Conservation (phyloP, 495 filamentous ascomycete genomes). For the Penicillium bovifimosum region DNA sequence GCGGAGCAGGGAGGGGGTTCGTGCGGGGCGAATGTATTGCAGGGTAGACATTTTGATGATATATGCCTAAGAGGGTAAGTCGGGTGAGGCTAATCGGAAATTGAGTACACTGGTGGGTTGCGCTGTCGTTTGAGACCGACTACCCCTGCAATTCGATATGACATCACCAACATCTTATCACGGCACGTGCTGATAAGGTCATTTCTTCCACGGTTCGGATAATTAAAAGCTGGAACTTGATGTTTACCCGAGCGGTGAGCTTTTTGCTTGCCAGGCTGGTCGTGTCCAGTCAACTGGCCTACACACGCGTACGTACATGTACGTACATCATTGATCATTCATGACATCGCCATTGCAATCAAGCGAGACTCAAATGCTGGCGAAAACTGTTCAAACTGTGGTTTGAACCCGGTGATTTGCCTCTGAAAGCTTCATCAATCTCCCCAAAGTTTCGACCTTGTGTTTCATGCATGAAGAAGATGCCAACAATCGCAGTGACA, state of each 20-base stretch:
- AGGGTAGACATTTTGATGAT: background rate
- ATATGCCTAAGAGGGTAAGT: background rate
- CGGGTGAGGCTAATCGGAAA: background rate
- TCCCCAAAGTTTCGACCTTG: conserved; percentile 50
- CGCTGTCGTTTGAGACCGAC: background rate
- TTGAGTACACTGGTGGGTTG: background rate
- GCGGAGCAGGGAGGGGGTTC: background rate
- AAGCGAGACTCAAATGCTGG: background rate
- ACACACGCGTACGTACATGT: too few species aligned
- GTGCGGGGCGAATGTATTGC: background rate
- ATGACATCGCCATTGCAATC: too few species aligned
- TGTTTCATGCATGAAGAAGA: conserved; percentile 57
- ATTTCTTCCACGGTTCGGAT: too few species aligned
- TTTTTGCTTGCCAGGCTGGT: too few species aligned
- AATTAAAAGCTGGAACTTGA: too few species aligned
- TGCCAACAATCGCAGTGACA: conserved; percentile 45
- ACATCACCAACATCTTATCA: background rate
- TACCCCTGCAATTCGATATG: background rate
- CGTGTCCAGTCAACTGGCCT: too few species aligned
- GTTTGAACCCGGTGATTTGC: background rate
- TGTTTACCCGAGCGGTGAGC: too few species aligned
- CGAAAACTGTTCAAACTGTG: background rate
- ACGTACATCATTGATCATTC: too few species aligned
- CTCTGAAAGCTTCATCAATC: conserved; percentile 51
- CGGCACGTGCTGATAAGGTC: background rate